A percentile compares a stretch with the other conserved stretches of the same genome.
These are phyloP conservation scores for Taxawa tesnikishii DNA, from an alignment of 2,329 filamentous ascomycete genomes.

Conservation along the genomic window DNA sequence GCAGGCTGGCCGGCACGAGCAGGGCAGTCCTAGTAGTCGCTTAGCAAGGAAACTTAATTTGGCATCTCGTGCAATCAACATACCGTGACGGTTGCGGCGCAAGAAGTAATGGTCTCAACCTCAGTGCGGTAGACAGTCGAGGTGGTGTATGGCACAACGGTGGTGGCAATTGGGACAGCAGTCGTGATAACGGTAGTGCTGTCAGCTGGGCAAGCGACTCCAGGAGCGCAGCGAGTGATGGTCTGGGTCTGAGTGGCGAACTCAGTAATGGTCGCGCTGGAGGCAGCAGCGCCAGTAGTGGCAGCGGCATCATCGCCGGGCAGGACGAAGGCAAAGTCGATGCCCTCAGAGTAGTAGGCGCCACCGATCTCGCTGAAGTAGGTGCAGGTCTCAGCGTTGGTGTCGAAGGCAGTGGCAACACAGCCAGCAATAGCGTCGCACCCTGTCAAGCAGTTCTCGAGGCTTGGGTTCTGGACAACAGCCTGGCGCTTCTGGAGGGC, in stretches of 20 bases:
- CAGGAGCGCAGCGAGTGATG: not conserved
- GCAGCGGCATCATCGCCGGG: conserved; percentile 1
- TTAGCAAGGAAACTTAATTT: no score
- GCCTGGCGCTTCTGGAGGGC: conserved; percentile 3
- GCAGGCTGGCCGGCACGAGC: conserved; percentile 2
- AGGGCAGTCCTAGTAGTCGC: no score
- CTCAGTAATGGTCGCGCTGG: conserved; percentile 2
- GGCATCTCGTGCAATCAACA: no score
- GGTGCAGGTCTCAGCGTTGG: conserved; percentile 20
- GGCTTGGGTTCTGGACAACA: conserved; percentile 2
- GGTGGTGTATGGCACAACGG: conserved; percentile 2
- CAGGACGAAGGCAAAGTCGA: conserved; percentile 5
- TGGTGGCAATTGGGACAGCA: conserved; percentile 2
- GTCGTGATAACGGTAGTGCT: conserved; percentile 2
- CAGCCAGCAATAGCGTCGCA: conserved; percentile 19
- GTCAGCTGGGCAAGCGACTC: no score
- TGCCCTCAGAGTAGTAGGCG: conserved; percentile 1
- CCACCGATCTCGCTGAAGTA: conserved; percentile 5
- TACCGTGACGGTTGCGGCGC: conserved; percentile 6
- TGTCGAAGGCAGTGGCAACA: conserved; percentile 32
- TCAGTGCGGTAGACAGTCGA: conserved; percentile 5
- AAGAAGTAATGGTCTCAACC: conserved; percentile 4
- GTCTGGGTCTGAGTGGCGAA: not conserved
- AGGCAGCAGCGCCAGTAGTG: conserved; percentile 2
- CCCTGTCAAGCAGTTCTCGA: conserved; percentile 5